phyloP scores from a whole-genome alignment of 1,284 basidiomycete species.

The Boletus semigastroideus region DNA sequence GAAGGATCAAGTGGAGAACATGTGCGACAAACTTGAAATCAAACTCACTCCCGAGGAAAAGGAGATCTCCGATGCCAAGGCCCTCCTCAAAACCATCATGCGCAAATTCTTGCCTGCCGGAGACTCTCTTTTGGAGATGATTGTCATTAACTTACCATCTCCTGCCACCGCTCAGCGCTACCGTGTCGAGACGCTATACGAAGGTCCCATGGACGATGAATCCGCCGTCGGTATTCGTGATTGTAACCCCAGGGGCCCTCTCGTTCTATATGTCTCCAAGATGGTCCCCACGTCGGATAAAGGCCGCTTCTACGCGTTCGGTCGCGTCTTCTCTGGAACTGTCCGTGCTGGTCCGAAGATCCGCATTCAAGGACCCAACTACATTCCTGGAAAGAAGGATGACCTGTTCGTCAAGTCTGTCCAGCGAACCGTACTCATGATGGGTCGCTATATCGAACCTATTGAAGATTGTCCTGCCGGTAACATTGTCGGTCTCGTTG shows the following conservation, averaged over 20 bases:
- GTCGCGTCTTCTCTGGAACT: slow-evolving; percentile 99
- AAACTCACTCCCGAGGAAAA: slow-evolving; percentile 89
- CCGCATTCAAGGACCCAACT: slow-evolving; percentile 99
- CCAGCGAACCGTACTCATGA: slow-evolving; percentile 99
- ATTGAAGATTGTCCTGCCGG: slow-evolving; percentile 99
- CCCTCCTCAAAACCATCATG: slow-evolving; percentile 97
- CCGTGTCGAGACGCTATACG: slow-evolving; percentile 99
- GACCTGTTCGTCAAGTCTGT: slow-evolving; percentile 98
- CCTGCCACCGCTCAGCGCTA: slow-evolving; percentile 96
- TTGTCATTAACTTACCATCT: slow-evolving; percentile 98
- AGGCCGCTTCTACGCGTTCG: slow-evolving; percentile 99
- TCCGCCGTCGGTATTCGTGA: slow-evolving; percentile 98
- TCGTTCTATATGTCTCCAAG: slow-evolving; percentile 99
- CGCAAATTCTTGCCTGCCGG: slow-evolving; percentile 99
- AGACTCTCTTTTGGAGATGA: slow-evolving; percentile 99
- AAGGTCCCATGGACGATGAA: slow-evolving; percentile 99
- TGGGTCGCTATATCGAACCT: slow-evolving; percentile 98
- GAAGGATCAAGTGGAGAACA: slow-evolving; percentile 84
- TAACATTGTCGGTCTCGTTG: slow-evolving; percentile 99
- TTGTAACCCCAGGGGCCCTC: slow-evolving; percentile 95
- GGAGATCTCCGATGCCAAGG: slow-evolving; percentile 90
- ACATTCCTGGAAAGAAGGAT: slow-evolving; percentile 97
- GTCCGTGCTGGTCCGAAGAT: slow-evolving; percentile 97
- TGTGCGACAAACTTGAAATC: slow-evolving; percentile 98
- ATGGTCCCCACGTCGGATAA: slow-evolving; percentile 99